Base-by-base conservation (phyloP, 257 asterid species). In the Fraxinus anomala region DNA sequence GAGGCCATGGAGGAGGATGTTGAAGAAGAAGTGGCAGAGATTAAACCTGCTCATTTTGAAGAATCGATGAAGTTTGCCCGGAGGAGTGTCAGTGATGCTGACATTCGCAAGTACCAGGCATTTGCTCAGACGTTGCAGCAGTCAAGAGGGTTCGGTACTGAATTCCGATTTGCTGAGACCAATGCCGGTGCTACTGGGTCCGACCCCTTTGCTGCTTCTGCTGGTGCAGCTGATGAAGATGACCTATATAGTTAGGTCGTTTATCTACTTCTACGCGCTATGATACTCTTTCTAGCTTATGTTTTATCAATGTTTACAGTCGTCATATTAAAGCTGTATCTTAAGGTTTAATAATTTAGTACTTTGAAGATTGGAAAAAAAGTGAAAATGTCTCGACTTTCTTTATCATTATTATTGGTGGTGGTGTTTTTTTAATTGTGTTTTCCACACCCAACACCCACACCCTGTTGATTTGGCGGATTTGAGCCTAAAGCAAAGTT, bases 1-100 rank as follows among this genome's bases (percentile, higher is more conserved):
- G 92, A 87, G 83, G 90, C 92, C 16, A 88, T 90, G 95, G 95
- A 90, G 81, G 95, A 90, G 83, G 92, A 90, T 19, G 69, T 77
- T 1, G 87, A 85, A 26, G 92, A 89, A 9, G 92, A 88, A 86
- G 86, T 84, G 16, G 79, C 92, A 0, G 91, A 87, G 83, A 90
- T 90, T 31, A 90, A 80, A 74, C 81, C 91, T 7, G 81, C 87
- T 16, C 94, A 90, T 36, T 88, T 90, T 17, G 92, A 88, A 68
- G 94, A 89, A 59, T 88, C 94, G 0, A 89, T 88, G 92, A 88
- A 88, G 88, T 89, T 74, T 42, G 92, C 94, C 28, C 28, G 28
- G 28, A 26, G 28, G 28, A 26, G 28, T 26, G 28, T 26, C 28
- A 26, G 28, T 26, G 89, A 86, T 0, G 90, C 88, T 1, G 92